Evolutionary conservation across 306 rosid species (phyloP).

Genomic region (Trifolium dubium): DNA sequence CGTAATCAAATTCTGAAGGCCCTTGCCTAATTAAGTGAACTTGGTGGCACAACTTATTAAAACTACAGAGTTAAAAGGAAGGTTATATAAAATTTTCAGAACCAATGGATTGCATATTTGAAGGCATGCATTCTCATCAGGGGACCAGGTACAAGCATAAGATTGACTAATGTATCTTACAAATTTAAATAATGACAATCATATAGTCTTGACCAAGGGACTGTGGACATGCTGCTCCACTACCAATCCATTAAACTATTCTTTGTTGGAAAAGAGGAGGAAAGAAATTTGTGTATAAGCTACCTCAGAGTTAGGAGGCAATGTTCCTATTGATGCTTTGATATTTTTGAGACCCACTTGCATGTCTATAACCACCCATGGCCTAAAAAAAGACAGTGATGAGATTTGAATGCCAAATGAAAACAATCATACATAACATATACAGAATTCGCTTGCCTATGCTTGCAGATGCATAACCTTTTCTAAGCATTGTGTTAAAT

Average conservation of each 20-base stretch:
- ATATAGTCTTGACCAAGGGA: background rate
- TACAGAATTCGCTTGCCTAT: slow-evolving; percentile 7
- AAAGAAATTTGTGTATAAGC: slow-evolving; percentile 18
- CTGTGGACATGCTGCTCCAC: slow-evolving; percentile 18
- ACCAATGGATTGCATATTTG: background rate
- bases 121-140: slow-evolving; percentile 4
- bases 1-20: slow-evolving; percentile 3
- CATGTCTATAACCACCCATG: slow-evolving; percentile 69
- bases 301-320: slow-evolving; percentile 56
- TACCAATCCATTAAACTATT: slow-evolving; percentile 24
- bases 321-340: slow-evolving; percentile 51
- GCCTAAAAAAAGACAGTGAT: slow-evolving; percentile 59
- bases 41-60: slow-evolving; percentile 21
- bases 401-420: slow-evolving; percentile 19
- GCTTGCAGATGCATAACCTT: background rate
- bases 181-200: background rate
- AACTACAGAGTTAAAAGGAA: background rate
- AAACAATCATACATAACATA: background rate
- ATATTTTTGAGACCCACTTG: slow-evolving; percentile 41
- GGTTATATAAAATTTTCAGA: slow-evolving; percentile 5
- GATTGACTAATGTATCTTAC: background rate
- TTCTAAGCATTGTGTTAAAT: slow-evolving; percentile 26
- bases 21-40: background rate
- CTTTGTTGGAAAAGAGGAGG: slow-evolving; percentile 2
- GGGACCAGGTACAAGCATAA: background rate